These are phyloP conservation scores for Ustilago loliicola DNA, from an alignment of 1,284 basidiomycete species.

Conservation along the genomic window DNA sequence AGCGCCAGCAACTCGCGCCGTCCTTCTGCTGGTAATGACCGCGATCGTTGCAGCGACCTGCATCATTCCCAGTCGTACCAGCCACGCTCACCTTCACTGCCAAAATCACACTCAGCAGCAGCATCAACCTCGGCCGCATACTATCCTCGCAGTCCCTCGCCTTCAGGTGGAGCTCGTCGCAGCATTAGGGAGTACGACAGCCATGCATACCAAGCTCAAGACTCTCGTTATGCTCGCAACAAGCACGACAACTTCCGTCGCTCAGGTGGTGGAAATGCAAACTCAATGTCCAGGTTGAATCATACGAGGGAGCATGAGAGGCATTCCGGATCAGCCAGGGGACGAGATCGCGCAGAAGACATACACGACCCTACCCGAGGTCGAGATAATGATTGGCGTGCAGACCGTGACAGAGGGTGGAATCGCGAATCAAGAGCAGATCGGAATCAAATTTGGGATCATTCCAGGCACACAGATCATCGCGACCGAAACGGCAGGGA, in stretches of 20 bases:
- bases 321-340: background rate
- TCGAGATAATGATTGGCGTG: background rate
- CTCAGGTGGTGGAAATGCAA: background rate
- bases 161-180: constrained; percentile 11
- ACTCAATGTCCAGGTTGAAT: background rate
- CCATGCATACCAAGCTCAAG: background rate
- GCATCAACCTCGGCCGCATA: background rate
- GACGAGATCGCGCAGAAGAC: background rate
- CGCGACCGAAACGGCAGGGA: constrained; percentile 25
- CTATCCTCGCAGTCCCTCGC: constrained; percentile 34
- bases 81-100: constrained; percentile 26
- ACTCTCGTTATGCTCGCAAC: constrained; percentile 1
- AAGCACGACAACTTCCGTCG: constrained; percentile 9
- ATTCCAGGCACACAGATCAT: constrained; percentile 7
- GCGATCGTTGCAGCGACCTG: constrained; percentile 15
- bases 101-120: background rate
- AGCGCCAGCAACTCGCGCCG: too few species aligned
- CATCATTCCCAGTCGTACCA: constrained; percentile 17
- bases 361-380: constrained; percentile 1
- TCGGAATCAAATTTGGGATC: constrained; percentile 16
- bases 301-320: constrained; percentile 1
- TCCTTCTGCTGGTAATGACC: constrained; percentile 8
- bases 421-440: constrained; percentile 1
- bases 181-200: constrained; percentile 7
- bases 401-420: too few species aligned